phyloP scores from a whole-genome alignment of 305 asterid genomes.

The Fraxinus paxiana region DNA sequence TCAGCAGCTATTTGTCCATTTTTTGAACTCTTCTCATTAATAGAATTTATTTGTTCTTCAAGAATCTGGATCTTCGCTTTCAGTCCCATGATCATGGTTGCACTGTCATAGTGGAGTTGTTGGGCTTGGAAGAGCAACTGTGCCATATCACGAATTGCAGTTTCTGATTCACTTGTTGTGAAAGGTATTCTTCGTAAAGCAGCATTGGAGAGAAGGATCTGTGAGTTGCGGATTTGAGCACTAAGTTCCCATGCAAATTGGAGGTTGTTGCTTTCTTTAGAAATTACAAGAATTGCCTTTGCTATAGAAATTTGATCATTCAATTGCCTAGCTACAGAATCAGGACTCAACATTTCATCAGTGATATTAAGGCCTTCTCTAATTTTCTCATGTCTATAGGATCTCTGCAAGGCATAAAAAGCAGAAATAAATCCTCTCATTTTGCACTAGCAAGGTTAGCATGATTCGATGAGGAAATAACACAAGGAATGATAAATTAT shows the following conservation, averaged over 20 bases:
- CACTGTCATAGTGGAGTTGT: conserved; percentile 41
- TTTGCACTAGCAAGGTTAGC: background rate
- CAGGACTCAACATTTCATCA: conserved; percentile 42
- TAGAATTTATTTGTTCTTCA: conserved; percentile 36
- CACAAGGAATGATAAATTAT: background rate
- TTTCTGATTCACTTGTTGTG: conserved; percentile 36
- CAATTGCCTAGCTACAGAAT: conserved; percentile 39
- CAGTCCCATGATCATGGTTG: conserved; percentile 46
- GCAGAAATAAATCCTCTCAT: background rate
- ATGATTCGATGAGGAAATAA: background rate
- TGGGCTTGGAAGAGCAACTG: conserved; percentile 42
- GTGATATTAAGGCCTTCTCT: conserved; percentile 36
- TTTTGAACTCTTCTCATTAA: conserved; percentile 42
- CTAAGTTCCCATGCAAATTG: conserved; percentile 46
- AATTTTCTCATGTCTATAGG: conserved; percentile 33
- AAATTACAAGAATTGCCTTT: conserved; percentile 38
- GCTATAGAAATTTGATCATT: conserved; percentile 50
- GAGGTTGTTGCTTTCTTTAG: conserved; percentile 40
- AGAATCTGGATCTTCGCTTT: conserved; percentile 41
- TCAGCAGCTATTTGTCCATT: conserved; percentile 47
- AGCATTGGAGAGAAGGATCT: conserved; percentile 38
- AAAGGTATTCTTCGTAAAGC: conserved; percentile 39
- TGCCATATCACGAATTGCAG: conserved; percentile 42
- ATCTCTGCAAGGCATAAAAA: conserved; percentile 24
- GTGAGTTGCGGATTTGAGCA: conserved; percentile 41